Conservation (phyloP, 2,329 filamentous ascomycete species). For the Chaetomium sp. region DNA sequence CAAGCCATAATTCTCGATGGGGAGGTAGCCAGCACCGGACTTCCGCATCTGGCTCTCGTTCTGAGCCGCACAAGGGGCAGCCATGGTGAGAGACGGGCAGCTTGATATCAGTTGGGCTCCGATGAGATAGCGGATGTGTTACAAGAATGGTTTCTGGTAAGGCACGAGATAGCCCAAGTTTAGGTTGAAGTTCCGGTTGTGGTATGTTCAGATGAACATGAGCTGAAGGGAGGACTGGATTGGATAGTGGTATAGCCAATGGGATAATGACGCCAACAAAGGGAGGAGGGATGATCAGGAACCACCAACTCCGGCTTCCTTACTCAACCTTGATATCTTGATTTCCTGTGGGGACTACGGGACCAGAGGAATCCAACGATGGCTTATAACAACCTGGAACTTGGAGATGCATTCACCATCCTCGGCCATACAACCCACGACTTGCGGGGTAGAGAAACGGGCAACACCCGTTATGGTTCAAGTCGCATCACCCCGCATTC, state of each 20-base stretch:
- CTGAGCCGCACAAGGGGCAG: slow-evolving; percentile 39
- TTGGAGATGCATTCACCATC: not conserved
- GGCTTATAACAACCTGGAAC: not conserved
- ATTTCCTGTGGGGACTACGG: not conserved
- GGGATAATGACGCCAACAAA: slow-evolving; percentile 19
- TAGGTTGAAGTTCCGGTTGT: not conserved
- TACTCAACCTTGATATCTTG: slow-evolving; percentile 1
- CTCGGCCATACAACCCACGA: not conserved
- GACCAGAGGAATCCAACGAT: not conserved
- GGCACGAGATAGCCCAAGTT: not conserved
- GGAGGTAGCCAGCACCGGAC: slow-evolving; percentile 52
- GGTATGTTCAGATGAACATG: slow-evolving; percentile 17
- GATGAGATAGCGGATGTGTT: not conserved
- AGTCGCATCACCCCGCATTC: slow-evolving; percentile 8
- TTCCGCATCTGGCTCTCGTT: slow-evolving; percentile 39
- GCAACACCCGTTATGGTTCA: not conserved
- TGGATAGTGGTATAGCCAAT: slow-evolving; percentile 4
- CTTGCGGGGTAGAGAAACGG: not conserved
- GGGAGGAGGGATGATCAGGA: slow-evolving; percentile 11
- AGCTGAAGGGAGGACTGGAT: not conserved
- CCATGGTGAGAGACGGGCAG: slow-evolving; percentile 36
- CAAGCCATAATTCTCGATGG: slow-evolving; percentile 76
- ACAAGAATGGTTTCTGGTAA: not conserved
- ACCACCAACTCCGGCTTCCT: not conserved
- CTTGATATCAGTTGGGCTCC: no score